These are phyloP conservation scores for Pythium folliculosum DNA, from an alignment of 352 stramenopile species.

Conservation along the genomic window DNA sequence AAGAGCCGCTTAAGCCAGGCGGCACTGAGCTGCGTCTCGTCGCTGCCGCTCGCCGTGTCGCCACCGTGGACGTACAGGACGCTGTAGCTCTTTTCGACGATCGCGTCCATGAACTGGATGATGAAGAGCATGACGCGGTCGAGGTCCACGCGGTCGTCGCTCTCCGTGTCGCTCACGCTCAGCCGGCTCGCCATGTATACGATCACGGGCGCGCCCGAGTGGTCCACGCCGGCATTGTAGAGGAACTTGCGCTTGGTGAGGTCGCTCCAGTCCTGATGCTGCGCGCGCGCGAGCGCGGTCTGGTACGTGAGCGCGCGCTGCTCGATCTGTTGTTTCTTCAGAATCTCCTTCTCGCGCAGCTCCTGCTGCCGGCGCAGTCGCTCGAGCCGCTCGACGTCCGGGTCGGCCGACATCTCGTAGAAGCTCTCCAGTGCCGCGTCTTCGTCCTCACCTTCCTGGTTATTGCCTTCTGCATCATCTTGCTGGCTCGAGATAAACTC, in stretches of 20 bases:
- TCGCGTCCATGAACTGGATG: constrained; percentile 59
- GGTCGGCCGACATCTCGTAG: constrained; percentile 56
- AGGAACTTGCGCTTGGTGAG: constrained; percentile 58
- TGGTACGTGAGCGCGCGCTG: constrained; percentile 38
- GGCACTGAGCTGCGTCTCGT: constrained; percentile 55
- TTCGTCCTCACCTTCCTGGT: constrained; percentile 41
- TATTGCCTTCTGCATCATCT: constrained; percentile 14
- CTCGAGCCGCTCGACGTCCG: constrained; percentile 56
- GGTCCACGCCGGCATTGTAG: constrained; percentile 69
- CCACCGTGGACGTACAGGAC: constrained; percentile 72
- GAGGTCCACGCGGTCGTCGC: constrained; percentile 63
- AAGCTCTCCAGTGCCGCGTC: constrained; percentile 57
- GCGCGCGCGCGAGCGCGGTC: constrained; percentile 44
- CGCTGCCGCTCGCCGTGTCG: constrained; percentile 28
- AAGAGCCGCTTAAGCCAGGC: constrained; percentile 77
- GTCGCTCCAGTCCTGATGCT: constrained; percentile 58
- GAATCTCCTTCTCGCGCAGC: constrained; percentile 38
- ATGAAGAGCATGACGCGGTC: constrained; percentile 79
- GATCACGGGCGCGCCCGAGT: constrained; percentile 64
- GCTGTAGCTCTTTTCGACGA: constrained; percentile 62
- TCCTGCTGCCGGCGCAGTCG: constrained; percentile 40
- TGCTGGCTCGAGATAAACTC: constrained; percentile 22
- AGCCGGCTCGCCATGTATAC: constrained; percentile 69
- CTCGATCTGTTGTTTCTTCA: constrained; percentile 18
- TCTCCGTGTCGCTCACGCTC: constrained; percentile 32